These are phyloP conservation scores for Podaxis sp. DNA, from an alignment of 768 basidiomycete genomes.

Conservation along the genomic window DNA sequence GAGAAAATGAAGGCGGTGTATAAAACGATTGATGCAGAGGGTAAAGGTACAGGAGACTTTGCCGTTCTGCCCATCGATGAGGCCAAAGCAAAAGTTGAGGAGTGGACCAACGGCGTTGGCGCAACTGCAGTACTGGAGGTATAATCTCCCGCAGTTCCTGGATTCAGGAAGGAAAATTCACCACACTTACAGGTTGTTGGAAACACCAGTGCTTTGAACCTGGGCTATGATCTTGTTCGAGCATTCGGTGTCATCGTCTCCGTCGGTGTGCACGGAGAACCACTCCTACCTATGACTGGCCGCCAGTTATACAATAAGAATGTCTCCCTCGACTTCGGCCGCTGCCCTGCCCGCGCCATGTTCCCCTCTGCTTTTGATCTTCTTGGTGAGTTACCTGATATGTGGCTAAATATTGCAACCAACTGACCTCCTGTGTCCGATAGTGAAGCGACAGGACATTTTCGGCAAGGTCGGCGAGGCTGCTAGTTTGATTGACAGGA, in stretches of 20 bases:
- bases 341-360: slow-evolving; percentile 78
- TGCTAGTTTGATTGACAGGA: slow-evolving; percentile 62
- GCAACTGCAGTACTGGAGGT: slow-evolving; percentile 72
- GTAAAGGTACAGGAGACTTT: slow-evolving; percentile 48
- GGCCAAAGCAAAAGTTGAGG: slow-evolving; percentile 44
- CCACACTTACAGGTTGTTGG: slow-evolving; percentile 57
- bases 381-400: slow-evolving; percentile 35
- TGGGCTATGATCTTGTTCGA: slow-evolving; percentile 69
- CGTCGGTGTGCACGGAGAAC: slow-evolving; percentile 67
- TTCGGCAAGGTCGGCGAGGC: slow-evolving; percentile 68
- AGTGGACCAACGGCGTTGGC: slow-evolving; percentile 57
- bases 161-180: background rate
- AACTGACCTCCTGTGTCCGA: background rate
- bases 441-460: slow-evolving; percentile 66
- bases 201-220: slow-evolving; percentile 56
- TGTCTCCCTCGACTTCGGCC: slow-evolving; percentile 76
- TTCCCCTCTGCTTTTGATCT: slow-evolving; percentile 70
- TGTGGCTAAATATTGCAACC: background rate
- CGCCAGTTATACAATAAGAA: slow-evolving; percentile 72
- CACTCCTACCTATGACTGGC: slow-evolving; percentile 53
- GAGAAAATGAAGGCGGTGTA: slow-evolving; percentile 62
- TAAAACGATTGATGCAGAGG: slow-evolving; percentile 40
- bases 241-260: slow-evolving; percentile 76
- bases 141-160: slow-evolving; percentile 10
- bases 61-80: slow-evolving; percentile 49